Percentiles rank a stretch among this genome's conserved stretches.
These are phyloP conservation scores for Skeletonema tropicum DNA, from an alignment of 108 stramenopile genomes.

Conservation along the genomic window DNA sequence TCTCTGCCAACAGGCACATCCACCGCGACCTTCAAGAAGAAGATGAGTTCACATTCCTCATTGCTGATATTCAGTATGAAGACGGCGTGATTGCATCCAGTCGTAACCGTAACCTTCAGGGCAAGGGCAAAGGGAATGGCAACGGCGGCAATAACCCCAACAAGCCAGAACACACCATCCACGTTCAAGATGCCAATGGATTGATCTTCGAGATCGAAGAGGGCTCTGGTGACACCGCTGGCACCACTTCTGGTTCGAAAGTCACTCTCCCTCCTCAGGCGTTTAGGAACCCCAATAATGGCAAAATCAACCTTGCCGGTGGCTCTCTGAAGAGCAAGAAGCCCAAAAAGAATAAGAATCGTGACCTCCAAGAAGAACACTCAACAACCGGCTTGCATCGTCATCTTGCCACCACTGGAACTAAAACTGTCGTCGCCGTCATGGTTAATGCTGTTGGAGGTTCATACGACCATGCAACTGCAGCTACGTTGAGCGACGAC, in stretches of 20 bases:
- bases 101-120: background rate
- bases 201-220: conserved; percentile 5
- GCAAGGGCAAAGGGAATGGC: background rate
- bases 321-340: conserved; percentile 1
- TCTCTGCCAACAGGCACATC: background rate
- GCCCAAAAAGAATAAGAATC: background rate
- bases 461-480: background rate
- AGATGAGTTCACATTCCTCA: background rate
- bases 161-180: background rate
- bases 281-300: background rate
- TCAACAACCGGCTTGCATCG: background rate
- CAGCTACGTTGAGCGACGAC: background rate
- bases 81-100: background rate
- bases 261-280: background rate
- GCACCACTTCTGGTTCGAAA: background rate
- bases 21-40: conserved; percentile 10
- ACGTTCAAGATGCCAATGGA: background rate
- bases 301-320: background rate
- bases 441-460: conserved; percentile 22
- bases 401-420: conserved; percentile 8
- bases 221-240: background rate
- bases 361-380: background rate
- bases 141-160: background rate
- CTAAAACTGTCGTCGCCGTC: conserved; percentile 36
- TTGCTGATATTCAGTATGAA: conserved; percentile 8